Evolutionary conservation across 495 filamentous ascomycete genomes (phyloP).

Genomic region (Bryoglossum gracile): DNA sequence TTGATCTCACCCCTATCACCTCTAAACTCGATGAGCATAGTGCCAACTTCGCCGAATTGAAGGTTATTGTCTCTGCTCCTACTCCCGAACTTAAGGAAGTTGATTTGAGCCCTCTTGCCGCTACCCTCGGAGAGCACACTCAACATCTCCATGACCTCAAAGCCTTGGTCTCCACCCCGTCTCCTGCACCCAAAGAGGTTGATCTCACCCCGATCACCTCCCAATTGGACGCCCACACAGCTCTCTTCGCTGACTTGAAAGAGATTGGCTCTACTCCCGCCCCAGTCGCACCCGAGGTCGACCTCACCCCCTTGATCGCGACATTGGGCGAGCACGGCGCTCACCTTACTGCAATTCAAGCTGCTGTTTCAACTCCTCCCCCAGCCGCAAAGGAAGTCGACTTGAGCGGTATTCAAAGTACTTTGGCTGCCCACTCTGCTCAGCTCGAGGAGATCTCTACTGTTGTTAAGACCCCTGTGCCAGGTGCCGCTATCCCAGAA

Average conservation of each 20-base stretch:
- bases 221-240: neutral
- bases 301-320: neutral
- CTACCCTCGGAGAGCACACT: conserved; percentile 7
- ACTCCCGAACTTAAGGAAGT: neutral
- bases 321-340: neutral
- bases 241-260: neutral
- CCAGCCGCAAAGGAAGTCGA: conserved; percentile 10
- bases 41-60: neutral
- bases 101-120: conserved; percentile 2
- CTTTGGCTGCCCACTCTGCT: neutral
- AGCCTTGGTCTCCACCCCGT: neutral
- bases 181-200: neutral
- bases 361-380: neutral
- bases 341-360: conserved; percentile 6
- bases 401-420: conserved; percentile 4
- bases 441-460: conserved; percentile 5
- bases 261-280: neutral
- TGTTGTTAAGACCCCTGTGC: neutral
- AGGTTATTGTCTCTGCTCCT: neutral
- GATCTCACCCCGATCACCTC: neutral
- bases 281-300: neutral
- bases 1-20: conserved; percentile 1
- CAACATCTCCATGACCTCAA: neutral
- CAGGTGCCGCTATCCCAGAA: too few species aligned
- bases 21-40: neutral